Base-by-base conservation (phyloP, 306 rosid species). In the Cucurbita pepo region DNA sequence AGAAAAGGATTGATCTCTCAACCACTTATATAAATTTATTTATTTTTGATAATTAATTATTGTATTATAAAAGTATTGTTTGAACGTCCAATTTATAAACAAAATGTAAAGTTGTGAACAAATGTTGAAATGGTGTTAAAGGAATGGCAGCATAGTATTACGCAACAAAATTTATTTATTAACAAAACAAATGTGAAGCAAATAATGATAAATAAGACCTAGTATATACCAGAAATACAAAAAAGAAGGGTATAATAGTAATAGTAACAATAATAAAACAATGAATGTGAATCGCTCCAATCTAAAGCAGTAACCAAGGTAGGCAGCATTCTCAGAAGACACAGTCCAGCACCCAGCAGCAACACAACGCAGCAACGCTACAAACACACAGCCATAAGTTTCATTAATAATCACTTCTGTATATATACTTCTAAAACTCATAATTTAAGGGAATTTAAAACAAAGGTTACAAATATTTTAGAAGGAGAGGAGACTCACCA, bases 291-390 rank as follows among this genome's bases (percentile, higher is more conserved):
- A 3, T 47, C 15, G 1, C 11, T 54, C 58, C 14, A 3, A 1
- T 54, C 58, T 47, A 3, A 47, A 18, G 9, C 67, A 36, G 8
- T 12, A 14, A 14, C 10, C 13, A 8, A 38, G 15, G 13, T 62
- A 16, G 43, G 4, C 38, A 59, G n/a, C 69, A 8, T 18, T 1
- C 13, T 56, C 21, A 73, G 10, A 73, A 73, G 55, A 73, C 8
- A 10, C 76, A 73, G 13, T 73, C 76, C 67, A 73, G 43, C n/a
- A 73, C 67, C 76, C 76, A 73, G 67, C 76, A 73, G 76, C 76
- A 73, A 73, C 76, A 73, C 66, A 73, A 22, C 30, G 66, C 76
- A 56, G 76, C 76, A 43, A 52, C 56, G 30, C 76, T 73, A 44
- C 76, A 57, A 73, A 4, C 16, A 70, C 14, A 53, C 7, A 12